Conservation (phyloP, 164 flowering plant species). For the Echeveria elegans region DNA sequence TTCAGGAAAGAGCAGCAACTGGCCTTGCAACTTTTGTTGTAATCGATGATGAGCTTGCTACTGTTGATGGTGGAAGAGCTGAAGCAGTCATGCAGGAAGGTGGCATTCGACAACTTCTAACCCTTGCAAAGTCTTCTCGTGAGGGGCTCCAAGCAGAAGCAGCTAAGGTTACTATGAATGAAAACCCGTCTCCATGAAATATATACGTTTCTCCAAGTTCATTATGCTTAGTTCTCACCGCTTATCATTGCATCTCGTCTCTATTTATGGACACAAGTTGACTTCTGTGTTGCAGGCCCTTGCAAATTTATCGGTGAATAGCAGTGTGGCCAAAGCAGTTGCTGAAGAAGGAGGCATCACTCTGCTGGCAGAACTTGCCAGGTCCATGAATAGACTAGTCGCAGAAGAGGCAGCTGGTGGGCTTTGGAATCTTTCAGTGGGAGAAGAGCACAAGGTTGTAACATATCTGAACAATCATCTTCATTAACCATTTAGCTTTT, state of each 20-base stretch:
- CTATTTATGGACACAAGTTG: background rate
- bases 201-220: background rate
- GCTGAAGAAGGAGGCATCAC: constrained; percentile 92
- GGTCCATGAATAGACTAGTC: constrained; percentile 88
- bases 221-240: background rate
- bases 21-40: constrained; percentile 97
- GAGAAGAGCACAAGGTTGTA: constrained; percentile 96
- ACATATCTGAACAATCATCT: background rate
- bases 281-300: constrained; percentile 52
- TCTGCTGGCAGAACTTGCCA: constrained; percentile 77
- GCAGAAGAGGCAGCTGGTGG: constrained; percentile 99
- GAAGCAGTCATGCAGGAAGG: constrained; percentile 89
- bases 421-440: constrained; percentile 96
- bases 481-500: background rate
- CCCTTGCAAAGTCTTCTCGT: constrained; percentile 76
- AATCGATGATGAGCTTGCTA: constrained; percentile 89
- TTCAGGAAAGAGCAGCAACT: constrained; percentile 96
- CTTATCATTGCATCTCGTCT: background rate
- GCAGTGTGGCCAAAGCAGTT: constrained; percentile 89
- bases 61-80: constrained; percentile 72
- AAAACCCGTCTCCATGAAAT: background rate
- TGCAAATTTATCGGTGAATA: constrained; percentile 92
- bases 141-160: constrained; percentile 98
- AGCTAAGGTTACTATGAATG: constrained; percentile 51
- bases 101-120: constrained; percentile 72